Conservation (phyloP, 345 rosid genomes). For the Eucalyptus caleyi region DNA sequence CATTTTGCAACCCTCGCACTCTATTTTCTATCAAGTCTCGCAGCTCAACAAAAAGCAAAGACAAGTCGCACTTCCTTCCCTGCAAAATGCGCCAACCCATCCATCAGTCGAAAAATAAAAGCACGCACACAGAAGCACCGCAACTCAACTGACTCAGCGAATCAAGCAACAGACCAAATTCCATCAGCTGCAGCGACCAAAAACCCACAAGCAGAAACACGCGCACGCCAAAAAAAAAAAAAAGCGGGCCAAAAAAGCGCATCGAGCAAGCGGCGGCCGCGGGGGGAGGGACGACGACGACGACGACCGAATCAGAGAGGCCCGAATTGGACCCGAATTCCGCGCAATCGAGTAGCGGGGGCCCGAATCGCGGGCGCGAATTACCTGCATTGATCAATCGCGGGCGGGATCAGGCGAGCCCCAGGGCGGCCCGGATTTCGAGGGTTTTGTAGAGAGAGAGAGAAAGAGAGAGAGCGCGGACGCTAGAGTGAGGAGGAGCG, state of each 20-base stretch:
- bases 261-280: not conserved
- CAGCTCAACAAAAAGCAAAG: not conserved
- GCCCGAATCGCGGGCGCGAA: not conserved
- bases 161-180: not conserved
- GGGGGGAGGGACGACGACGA: not conserved
- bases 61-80: not conserved
- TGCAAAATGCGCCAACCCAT: not conserved
- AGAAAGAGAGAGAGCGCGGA: not conserved
- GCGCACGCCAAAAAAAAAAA: not conserved
- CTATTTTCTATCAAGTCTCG: not conserved
- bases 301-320: not conserved
- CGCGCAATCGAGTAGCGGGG: not conserved
- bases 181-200: not conserved
- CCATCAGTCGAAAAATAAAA: too few species aligned
- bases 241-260: not conserved
- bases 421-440: not conserved
- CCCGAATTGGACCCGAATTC: not conserved
- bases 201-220: not conserved
- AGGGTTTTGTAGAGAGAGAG: not conserved
- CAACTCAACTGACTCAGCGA: not conserved
- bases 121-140: not conserved
- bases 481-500: not conserved
- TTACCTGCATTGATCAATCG: constrained; percentile 33
- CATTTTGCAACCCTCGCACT: not conserved
- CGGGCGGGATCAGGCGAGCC: constrained; percentile 4